These are phyloP conservation scores for Corylus avellana DNA, from an alignment of 306 rosid species.

Conservation along the genomic window DNA sequence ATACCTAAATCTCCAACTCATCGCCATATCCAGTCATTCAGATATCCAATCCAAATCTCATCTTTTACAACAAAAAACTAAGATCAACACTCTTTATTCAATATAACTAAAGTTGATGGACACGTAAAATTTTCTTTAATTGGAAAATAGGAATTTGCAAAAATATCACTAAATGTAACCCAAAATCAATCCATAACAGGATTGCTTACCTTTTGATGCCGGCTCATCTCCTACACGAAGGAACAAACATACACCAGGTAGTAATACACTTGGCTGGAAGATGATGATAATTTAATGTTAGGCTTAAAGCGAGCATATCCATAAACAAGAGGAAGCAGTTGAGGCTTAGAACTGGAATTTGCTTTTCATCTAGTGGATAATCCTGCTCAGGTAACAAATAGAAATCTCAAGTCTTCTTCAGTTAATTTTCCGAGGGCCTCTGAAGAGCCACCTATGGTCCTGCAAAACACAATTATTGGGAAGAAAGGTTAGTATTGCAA, in stretches of 20 bases:
- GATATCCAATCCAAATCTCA: too few species aligned
- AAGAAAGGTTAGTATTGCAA: not conserved
- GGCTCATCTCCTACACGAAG: not conserved
- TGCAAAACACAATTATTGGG: slow-evolving; percentile 21
- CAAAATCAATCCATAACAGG: not conserved
- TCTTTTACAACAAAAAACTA: too few species aligned
- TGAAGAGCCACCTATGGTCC: slow-evolving; percentile 74
- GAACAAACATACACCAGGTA: not conserved
- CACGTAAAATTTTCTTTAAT: not conserved
- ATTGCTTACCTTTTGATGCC: not conserved
- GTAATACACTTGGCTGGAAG: not conserved
- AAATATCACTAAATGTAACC: not conserved
- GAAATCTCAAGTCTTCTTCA: slow-evolving; percentile 63
- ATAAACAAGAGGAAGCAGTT: not conserved
- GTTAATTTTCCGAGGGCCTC: slow-evolving; percentile 82
- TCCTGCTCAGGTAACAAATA: slow-evolving; percentile 42
- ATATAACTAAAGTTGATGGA: not conserved
- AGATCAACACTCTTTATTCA: not conserved
- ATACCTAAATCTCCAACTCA: too few species aligned
- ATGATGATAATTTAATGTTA: not conserved
- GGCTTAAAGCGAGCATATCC: not conserved
- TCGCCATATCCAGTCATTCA: too few species aligned
- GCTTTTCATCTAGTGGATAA: slow-evolving; percentile 10
- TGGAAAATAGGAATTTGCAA: not conserved
- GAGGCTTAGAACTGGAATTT: not conserved